A percentile compares a stretch with the other conserved stretches of the same genome.
These are phyloP conservation scores for Populus nigra DNA, from an alignment of 345 rosid genomes.

Conservation along the genomic window DNA sequence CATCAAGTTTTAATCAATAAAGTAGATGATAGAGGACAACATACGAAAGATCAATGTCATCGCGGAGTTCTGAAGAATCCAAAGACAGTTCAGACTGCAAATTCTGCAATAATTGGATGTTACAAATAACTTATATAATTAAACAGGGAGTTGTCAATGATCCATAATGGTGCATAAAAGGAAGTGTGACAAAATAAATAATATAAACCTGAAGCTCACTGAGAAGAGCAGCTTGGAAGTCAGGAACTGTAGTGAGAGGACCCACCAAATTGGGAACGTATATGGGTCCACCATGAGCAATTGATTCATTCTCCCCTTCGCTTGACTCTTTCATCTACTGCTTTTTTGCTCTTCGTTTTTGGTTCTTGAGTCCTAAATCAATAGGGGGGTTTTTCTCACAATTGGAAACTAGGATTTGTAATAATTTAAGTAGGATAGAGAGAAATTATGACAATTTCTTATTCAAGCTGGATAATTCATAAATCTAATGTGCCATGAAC, in stretches of 20 bases:
- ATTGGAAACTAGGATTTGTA: neutral
- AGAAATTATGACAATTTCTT: neutral
- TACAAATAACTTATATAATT: neutral
- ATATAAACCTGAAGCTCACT: conserved; percentile 39
- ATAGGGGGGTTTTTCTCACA: neutral
- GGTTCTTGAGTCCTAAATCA: neutral
- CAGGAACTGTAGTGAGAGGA: conserved; percentile 42
- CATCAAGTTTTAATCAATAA: neutral
- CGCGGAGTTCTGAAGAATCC: conserved; percentile 18
- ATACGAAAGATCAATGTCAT: conserved; percentile 42
- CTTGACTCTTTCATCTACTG: neutral
- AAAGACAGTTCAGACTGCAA: neutral
- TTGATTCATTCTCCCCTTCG: conserved; percentile 4
- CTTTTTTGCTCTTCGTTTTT: neutral
- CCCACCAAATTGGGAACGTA: conserved; percentile 43
- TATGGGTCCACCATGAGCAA: conserved; percentile 56
- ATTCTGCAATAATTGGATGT: neutral
- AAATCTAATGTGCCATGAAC: neutral
- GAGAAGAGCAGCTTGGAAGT: conserved; percentile 38
- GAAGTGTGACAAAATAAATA: neutral
- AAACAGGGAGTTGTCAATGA: neutral
- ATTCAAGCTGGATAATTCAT: neutral
- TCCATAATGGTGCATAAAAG: neutral
- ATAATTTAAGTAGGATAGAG: neutral
- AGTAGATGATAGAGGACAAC: conserved; percentile 2